phyloP scores from a whole-genome alignment of 345 rosid species.

The Lumnitzera littorea region DNA sequence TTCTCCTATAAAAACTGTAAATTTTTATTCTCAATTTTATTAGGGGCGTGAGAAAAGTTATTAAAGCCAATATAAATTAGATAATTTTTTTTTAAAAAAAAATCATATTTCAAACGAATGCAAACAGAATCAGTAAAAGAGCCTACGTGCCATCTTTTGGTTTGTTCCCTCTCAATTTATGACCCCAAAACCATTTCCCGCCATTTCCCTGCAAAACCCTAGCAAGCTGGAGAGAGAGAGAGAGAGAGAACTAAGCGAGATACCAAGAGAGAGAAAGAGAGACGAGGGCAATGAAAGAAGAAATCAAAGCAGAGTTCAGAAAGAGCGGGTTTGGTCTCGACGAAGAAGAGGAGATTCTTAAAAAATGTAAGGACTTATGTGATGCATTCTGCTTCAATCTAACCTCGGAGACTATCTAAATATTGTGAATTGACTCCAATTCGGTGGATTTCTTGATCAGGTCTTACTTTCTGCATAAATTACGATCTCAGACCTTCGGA shows the following conservation, averaged over 20 bases:
- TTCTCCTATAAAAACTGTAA: no score
- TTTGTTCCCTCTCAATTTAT: neutral
- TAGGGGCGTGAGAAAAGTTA: no score
- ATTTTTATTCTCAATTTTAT: no score
- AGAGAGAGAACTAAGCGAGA: neutral
- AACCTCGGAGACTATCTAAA: no score
- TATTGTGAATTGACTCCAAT: no score
- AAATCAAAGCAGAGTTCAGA: constrained; percentile 58
- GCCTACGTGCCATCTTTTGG: no score
- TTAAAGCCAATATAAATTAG: no score
- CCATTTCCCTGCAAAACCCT: constrained; percentile 40
- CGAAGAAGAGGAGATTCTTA: constrained; percentile 61
- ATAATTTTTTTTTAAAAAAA: no score
- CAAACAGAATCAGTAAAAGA: no score
- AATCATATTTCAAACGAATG: no score
- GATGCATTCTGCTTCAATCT: no score
- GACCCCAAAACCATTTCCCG: constrained; percentile 35
- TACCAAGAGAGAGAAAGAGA: constrained; percentile 4
- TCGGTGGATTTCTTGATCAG: constrained; percentile 18
- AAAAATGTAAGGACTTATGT: constrained; percentile 36
- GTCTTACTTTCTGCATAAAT: constrained; percentile 70
- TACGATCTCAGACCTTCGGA: constrained; percentile 65
- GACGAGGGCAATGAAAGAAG: constrained; percentile 47
- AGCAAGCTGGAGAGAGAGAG: constrained; percentile 8
- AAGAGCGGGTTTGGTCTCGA: constrained; percentile 49